Conservation (phyloP, 805 yeast species). For the Starmera amethionina region DNA sequence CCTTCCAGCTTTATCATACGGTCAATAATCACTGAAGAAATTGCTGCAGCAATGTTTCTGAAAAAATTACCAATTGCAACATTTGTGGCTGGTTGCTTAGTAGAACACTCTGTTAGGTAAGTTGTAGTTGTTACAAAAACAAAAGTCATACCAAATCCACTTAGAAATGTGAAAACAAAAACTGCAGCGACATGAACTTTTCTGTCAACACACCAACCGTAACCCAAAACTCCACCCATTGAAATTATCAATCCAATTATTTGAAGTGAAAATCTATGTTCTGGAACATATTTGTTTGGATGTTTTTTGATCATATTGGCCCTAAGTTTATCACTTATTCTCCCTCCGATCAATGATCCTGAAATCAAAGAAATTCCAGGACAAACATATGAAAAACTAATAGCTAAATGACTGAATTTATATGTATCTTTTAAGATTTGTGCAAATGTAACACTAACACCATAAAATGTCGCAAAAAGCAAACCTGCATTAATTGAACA, state of each 20-base stretch:
- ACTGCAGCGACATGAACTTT: conserved; percentile 28
- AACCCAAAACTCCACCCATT: conserved; percentile 36
- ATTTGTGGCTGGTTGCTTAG: conserved; percentile 40
- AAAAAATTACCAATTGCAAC: conserved; percentile 45
- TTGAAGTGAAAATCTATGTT: conserved; percentile 35
- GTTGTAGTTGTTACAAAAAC: conserved; percentile 44
- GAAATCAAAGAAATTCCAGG: conserved; percentile 40
- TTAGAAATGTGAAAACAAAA: conserved; percentile 33
- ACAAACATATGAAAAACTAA: conserved; percentile 39
- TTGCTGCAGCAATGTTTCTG: conserved; percentile 45
- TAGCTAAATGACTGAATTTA: conserved; percentile 23
- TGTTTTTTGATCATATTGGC: conserved; percentile 19
- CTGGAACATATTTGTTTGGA: conserved; percentile 30
- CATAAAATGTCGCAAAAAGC: conserved; percentile 46
- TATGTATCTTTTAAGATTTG: conserved; percentile 29
- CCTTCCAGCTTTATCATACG: conserved; percentile 28
- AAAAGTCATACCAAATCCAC: conserved; percentile 48
- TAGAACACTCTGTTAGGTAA: conserved; percentile 39
- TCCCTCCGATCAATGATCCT: conserved; percentile 42
- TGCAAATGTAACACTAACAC: conserved; percentile 40
- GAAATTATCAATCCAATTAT: conserved; percentile 32
- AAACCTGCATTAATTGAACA: conserved; percentile 39
- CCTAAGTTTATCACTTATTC: conserved; percentile 32
- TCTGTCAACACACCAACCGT: conserved; percentile 41
- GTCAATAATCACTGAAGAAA: conserved; percentile 37